Evolutionary conservation across 1,284 basidiomycete genomes (phyloP), one percentile per base, ranked within the genome.

Genomic region (Moesziomyces sp.): DNA sequence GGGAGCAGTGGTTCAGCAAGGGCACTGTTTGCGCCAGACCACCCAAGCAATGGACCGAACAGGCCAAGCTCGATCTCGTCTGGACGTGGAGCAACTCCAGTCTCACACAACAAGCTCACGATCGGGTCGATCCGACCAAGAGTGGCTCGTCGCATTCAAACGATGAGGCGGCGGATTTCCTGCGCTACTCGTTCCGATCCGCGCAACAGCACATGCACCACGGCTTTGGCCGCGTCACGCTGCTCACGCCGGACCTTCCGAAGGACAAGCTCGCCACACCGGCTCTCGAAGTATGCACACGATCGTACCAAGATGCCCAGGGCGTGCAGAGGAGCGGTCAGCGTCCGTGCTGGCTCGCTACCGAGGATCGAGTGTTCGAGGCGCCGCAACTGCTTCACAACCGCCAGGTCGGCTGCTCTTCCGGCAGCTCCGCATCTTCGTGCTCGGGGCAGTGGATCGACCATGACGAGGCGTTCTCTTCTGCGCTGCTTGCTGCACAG

Each of bases 141-240:
- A 13, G 10, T 13, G 13, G 30, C 30, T 34, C 30, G 13, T 11
- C 9, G 10, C 30, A 13, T 34, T 34, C 18, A 18, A 24, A 28
- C 40, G 38, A 14, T 19, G 45, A 38, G 3, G 23, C 52, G 7
- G 49, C 52, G 42, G 65, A 71, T 40, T 50, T 71, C 26, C 58
- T 71, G n/a, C 48, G 52, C 14, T 65, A 71, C 46, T 71, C 68
- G 4, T 51, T 65, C n/a, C 50, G 68, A 26, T 71, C 68, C n/a
- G 68, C 68, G 21, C 61, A 65, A 34, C 53, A 50, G 28, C 43
- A 58, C 30, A 24, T 71, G 44, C 57, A 47, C 10, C 23, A 34
- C 42, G 68, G 68, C 46, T 65, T 71, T 43, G 68, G 61, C 10
- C 45, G 21, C 26, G 55, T 71, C 52, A 54, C 45, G 4, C 49